Evolutionary conservation across 1,284 basidiomycete species (phyloP).

Genomic region (Malassezia pachydermatis): DNA sequence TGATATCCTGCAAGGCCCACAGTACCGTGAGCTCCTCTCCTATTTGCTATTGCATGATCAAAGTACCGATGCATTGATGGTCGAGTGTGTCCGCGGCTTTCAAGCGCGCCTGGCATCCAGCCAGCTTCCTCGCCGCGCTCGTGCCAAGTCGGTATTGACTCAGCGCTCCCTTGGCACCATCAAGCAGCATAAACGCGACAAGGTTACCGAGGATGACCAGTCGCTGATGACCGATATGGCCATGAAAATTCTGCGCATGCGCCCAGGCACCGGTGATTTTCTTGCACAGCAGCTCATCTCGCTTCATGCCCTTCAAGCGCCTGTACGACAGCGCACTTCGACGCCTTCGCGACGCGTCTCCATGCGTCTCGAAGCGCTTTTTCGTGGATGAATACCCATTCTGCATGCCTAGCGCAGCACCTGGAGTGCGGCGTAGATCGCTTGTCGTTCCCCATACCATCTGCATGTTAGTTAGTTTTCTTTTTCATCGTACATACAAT

Average conservation of each 20-base stretch:
- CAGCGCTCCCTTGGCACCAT: constrained; percentile 86
- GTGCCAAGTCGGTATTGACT: constrained; percentile 57
- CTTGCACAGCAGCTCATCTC: constrained; percentile 37
- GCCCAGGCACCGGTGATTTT: constrained; percentile 37
- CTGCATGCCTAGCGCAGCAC: not conserved
- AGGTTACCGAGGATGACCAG: constrained; percentile 52
- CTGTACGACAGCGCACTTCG: not conserved
- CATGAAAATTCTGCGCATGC: constrained; percentile 37
- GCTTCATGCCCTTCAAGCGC: constrained; percentile 24
- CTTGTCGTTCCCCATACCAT: too few relatives aligned
- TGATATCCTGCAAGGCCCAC: constrained; percentile 83
- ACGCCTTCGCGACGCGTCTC: not conserved
- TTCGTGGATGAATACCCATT: not conserved
- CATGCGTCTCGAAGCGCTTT: not conserved
- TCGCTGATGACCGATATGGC: constrained; percentile 31
- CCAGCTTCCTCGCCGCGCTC: constrained; percentile 55
- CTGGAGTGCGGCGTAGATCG: not conserved
- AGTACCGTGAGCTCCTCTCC: constrained; percentile 61
- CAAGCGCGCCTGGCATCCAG: constrained; percentile 50
- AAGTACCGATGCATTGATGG: constrained; percentile 50
- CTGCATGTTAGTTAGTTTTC: too few relatives aligned
- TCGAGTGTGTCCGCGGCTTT: constrained; percentile 85
- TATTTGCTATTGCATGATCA: constrained; percentile 43
- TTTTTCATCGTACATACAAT: too few relatives aligned
- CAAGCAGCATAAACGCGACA: constrained; percentile 83